Evolutionary conservation across 31 red algal species (phyloP).

Genomic region (Bonnemaisonia californica): DNA sequence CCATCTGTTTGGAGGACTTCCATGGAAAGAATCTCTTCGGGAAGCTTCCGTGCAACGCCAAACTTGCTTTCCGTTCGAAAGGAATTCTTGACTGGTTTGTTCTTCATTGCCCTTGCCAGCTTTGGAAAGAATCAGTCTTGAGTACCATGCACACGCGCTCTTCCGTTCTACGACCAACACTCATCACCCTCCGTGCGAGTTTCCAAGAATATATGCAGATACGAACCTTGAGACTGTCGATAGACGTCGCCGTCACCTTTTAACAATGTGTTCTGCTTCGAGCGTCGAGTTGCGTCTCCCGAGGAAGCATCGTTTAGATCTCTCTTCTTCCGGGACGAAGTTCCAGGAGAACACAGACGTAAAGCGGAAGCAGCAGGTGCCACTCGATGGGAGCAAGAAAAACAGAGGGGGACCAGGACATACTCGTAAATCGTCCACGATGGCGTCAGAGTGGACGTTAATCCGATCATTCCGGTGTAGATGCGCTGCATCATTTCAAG

Average conservation of each 20-base stretch:
- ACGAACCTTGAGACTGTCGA: background rate
- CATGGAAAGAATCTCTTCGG: conserved; percentile 67
- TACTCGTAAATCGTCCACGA: conserved; percentile 81
- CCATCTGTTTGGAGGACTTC: conserved; percentile 73
- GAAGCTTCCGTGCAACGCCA: conserved; percentile 67
- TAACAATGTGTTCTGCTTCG: background rate
- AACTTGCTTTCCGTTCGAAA: conserved; percentile 78
- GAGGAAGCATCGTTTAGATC: background rate
- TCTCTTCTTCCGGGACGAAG: background rate
- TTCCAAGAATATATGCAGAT: background rate
- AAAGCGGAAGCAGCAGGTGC: background rate
- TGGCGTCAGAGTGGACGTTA: conserved; percentile 72
- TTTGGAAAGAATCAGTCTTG: conserved; percentile 64
- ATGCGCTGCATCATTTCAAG: background rate
- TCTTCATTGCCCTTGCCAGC: conserved; percentile 56
- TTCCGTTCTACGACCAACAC: background rate
- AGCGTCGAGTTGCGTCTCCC: background rate
- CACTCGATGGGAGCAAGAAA: background rate
- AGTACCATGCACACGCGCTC: background rate
- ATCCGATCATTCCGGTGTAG: conserved; percentile 64
- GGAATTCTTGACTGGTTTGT: conserved; percentile 82
- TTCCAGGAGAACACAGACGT: background rate
- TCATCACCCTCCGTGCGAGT: background rate
- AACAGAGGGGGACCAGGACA: conserved; percentile 37
- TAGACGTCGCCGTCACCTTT: background rate